A percentile compares a stretch with the other conserved stretches of the same genome.
phyloP scores from a whole-genome alignment of 2,329 filamentous ascomycete species.

The Trichoderma aggressivum region DNA sequence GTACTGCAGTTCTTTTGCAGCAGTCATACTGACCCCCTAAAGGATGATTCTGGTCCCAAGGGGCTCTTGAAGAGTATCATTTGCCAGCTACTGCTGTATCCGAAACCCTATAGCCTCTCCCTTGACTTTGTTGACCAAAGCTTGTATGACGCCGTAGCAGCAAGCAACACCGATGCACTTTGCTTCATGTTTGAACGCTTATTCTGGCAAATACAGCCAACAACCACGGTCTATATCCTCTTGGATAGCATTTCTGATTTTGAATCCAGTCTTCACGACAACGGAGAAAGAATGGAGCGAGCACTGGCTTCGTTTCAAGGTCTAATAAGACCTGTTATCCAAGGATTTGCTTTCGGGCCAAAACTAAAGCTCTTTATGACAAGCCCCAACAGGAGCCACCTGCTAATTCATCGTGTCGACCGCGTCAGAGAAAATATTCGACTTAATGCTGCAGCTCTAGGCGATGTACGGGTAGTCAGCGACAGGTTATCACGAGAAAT shows the following conservation, averaged over 20 bases:
- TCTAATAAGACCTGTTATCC: not conserved
- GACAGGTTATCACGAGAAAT: slow-evolving; percentile 1
- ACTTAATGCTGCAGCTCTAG: not conserved
- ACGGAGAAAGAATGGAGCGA: slow-evolving; percentile 11
- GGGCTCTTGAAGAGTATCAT: slow-evolving; percentile 3
- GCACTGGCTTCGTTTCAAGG: not conserved
- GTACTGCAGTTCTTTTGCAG: slow-evolving; percentile 10
- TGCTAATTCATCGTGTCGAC: not conserved
- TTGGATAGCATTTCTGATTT: slow-evolving; percentile 9
- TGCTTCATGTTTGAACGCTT: slow-evolving; percentile 1
- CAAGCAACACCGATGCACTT: slow-evolving; percentile 1
- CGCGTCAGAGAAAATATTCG: slow-evolving; percentile 7
- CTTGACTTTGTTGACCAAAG: slow-evolving; percentile 7
- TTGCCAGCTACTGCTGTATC: slow-evolving; percentile 1
- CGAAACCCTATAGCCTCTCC: not conserved
- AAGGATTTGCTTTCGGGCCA: not conserved
- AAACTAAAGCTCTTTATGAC: slow-evolving; percentile 13
- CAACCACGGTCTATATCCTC: not conserved
- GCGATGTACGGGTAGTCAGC: not conserved
- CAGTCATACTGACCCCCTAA: not conserved
- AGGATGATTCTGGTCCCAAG: not conserved
- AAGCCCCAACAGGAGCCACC: slow-evolving; percentile 5
- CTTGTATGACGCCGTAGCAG: slow-evolving; percentile 4
- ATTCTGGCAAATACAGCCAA: slow-evolving; percentile 10
- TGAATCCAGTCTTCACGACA: not conserved